A percentile compares a stretch with the other conserved stretches of the same genome.
phyloP scores from a whole-genome alignment of 495 filamentous ascomycete species.

The Elasticomyces elasticus region DNA sequence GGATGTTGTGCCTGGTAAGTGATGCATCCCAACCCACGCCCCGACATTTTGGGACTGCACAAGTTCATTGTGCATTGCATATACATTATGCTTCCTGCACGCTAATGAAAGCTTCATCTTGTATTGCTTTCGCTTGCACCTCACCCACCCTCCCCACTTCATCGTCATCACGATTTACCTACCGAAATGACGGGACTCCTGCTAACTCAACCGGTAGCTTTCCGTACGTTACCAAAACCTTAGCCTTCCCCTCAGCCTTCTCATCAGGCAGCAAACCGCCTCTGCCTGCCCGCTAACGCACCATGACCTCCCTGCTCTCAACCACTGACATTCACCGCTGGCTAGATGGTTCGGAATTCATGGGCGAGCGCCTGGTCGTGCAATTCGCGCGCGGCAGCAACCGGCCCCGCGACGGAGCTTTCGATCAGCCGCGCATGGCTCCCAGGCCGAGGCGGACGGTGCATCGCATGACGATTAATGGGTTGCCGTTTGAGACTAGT shows the following conservation, averaged over 20 bases:
- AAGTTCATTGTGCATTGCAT: background rate
- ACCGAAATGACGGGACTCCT: background rate
- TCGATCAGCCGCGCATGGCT: constrained; percentile 62
- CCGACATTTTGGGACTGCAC: no score
- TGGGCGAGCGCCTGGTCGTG: constrained; percentile 91
- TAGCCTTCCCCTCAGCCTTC: background rate
- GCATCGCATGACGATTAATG: constrained; percentile 92
- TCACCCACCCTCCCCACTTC: constrained; percentile 1
- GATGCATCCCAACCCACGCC: background rate
- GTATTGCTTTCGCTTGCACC: background rate
- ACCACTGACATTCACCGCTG: constrained; percentile 29
- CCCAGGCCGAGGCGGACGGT: constrained; percentile 90
- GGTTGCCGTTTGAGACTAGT: constrained; percentile 94
- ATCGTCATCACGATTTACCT: background rate
- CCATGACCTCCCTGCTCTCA: constrained; percentile 20
- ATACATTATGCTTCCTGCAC: no score
- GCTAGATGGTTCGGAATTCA: constrained; percentile 92
- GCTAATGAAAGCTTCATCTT: no score
- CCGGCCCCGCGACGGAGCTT: constrained; percentile 71
- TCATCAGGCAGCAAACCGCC: constrained; percentile 10
- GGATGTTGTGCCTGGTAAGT: constrained; percentile 91
- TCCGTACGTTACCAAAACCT: constrained; percentile 38
- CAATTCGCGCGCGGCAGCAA: constrained; percentile 86
- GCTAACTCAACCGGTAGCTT: constrained; percentile 30
- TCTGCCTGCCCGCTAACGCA: background rate